Percentiles rank a stretch among this genome's conserved stretches.
phyloP scores from a whole-genome alignment of 2,329 filamentous ascomycete genomes.

The Dichotomopilus funicola region DNA sequence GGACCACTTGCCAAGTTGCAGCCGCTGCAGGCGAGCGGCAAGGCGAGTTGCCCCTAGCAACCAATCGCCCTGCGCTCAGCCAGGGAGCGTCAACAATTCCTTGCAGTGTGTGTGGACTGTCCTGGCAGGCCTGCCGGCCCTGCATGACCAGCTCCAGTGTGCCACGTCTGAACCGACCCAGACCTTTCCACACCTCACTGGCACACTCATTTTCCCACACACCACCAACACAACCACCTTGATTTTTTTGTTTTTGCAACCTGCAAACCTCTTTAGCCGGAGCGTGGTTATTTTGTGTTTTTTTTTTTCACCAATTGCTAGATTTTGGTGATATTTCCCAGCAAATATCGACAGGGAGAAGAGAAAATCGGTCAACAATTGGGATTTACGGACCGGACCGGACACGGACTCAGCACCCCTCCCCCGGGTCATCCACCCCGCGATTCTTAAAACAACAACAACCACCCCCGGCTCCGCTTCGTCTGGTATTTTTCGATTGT shows the following conservation, averaged over 20 bases:
- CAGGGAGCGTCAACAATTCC: slow-evolving; percentile 13
- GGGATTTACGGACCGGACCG: too few species aligned
- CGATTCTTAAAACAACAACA: too few species aligned
- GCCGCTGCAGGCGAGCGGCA: slow-evolving; percentile 7
- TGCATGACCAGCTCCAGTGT: slow-evolving; percentile 3
- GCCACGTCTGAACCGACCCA: neutral
- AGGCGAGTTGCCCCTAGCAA: slow-evolving; percentile 11
- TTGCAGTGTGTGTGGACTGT: too few species aligned
- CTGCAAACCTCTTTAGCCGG: neutral
- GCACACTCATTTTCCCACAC: neutral
- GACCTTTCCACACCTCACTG: neutral
- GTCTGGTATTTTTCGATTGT: neutral
- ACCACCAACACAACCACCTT: neutral
- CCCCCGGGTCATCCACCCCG: too few species aligned
- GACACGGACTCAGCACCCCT: too few species aligned
- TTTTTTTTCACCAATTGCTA: neutral
- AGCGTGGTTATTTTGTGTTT: slow-evolving; percentile 1
- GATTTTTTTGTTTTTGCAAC: slow-evolving; percentile 3
- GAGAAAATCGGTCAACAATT: too few species aligned
- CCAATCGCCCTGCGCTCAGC: slow-evolving; percentile 6
- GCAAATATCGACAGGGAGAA: too few species aligned
- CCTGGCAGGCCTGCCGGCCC: neutral
- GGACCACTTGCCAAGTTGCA: neutral
- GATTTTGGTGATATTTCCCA: neutral
- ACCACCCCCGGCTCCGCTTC: slow-evolving; percentile 5